Evolutionary conservation across 371 early-diverging fungal genomes (phyloP).

Genomic region (Mucor lusitanicus): DNA sequence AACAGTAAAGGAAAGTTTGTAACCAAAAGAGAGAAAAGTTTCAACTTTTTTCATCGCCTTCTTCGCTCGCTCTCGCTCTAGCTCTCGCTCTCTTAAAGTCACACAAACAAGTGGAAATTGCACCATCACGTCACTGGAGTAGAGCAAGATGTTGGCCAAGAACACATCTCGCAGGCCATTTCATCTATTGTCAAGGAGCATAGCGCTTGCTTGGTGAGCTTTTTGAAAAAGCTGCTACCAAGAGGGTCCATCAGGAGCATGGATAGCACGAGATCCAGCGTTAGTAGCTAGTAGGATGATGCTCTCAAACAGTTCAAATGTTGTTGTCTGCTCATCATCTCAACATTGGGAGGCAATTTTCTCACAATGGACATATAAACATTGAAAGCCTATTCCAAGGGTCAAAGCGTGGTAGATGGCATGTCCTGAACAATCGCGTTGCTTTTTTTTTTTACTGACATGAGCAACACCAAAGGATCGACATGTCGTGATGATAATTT

Average conservation of each 20-base stretch:
- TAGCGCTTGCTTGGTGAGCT: too few species aligned
- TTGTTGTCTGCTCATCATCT: too few species aligned
- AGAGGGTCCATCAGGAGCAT: too few species aligned
- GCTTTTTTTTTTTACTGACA: not conserved
- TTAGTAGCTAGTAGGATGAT: not conserved
- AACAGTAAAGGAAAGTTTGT: not conserved
- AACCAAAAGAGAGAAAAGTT: not conserved
- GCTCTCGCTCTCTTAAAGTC: conserved; percentile 11
- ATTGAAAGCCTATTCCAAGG: not conserved
- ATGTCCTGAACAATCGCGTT: not conserved
- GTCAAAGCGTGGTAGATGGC: not conserved
- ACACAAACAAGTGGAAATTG: conserved; percentile 1
- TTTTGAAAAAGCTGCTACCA: too few species aligned
- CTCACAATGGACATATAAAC: not conserved
- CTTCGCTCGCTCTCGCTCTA: not conserved
- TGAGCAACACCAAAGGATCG: not conserved
- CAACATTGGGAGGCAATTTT: not conserved
- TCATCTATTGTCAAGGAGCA: too few species aligned
- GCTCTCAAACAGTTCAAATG: not conserved
- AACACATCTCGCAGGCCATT: not conserved
- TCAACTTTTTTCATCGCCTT: not conserved
- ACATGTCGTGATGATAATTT: not conserved
- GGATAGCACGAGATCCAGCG: too few species aligned
- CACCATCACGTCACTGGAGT: conserved; percentile 1
- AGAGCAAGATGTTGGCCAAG: not conserved